Evolutionary conservation across 192 early-diverging fungal genomes (phyloP).

Genomic region (Gamsiella multidivaricata): DNA sequence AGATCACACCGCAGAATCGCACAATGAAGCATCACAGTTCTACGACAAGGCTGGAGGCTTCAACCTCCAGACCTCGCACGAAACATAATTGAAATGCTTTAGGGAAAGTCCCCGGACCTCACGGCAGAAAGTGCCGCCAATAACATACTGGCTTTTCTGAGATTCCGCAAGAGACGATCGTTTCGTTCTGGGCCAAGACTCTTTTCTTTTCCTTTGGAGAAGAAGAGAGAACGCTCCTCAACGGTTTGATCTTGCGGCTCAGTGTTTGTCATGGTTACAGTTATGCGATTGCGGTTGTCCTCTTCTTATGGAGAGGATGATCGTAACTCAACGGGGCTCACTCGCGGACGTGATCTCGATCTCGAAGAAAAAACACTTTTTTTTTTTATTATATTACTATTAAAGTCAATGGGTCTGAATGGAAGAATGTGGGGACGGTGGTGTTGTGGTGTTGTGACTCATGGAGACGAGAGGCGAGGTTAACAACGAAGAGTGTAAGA

Average conservation of each 20-base stretch:
- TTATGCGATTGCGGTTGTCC: slow-evolving; percentile 54
- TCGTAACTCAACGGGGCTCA: slow-evolving; percentile 56
- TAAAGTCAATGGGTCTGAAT: background rate
- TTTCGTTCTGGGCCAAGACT: slow-evolving; percentile 40
- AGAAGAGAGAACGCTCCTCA: slow-evolving; percentile 30
- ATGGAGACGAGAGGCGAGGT: no score
- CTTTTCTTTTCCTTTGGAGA: background rate
- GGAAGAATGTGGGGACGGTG: background rate
- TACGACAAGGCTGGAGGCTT: slow-evolving; percentile 40
- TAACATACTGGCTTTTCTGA: slow-evolving; percentile 38
- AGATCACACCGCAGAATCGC: slow-evolving; percentile 54
- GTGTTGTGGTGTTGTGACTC: no score
- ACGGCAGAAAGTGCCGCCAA: slow-evolving; percentile 52
- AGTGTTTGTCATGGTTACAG: slow-evolving; percentile 54
- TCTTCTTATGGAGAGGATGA: slow-evolving; percentile 14
- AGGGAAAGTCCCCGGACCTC: slow-evolving; percentile 56
- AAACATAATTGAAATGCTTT: slow-evolving; percentile 53
- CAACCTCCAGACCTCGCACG: slow-evolving; percentile 30
- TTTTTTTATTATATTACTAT: slow-evolving; percentile 9
- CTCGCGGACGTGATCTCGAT: slow-evolving; percentile 44
- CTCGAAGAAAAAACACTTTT: slow-evolving; percentile 16
- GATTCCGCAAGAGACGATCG: slow-evolving; percentile 31
- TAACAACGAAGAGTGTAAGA: no score
- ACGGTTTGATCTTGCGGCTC: slow-evolving; percentile 48
- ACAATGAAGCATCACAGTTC: slow-evolving; percentile 52